Evolutionary conservation across 305 asterid species (phyloP).

Genomic region (Rubia tinctorum): DNA sequence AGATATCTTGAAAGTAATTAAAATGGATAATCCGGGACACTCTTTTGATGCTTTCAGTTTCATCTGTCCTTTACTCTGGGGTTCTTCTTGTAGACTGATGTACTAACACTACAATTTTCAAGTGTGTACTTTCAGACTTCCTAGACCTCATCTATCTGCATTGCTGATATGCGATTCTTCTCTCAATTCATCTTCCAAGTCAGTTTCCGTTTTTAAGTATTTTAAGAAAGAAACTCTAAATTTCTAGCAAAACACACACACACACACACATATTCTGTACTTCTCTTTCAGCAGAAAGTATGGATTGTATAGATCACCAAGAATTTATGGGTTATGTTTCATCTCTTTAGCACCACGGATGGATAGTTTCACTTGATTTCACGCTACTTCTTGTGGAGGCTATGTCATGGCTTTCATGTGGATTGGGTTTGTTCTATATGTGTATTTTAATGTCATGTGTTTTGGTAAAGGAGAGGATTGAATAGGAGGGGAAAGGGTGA

Average conservation of each 20-base stretch:
- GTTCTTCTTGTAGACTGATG: neutral
- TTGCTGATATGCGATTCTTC: neutral
- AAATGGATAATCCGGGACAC: neutral
- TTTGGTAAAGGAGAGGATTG: neutral
- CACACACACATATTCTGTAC: neutral
- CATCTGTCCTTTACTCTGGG: neutral
- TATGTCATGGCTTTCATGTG: neutral
- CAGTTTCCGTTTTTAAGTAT: neutral
- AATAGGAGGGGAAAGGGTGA: neutral
- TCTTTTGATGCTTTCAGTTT: neutral
- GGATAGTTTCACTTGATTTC: neutral
- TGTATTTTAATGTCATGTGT: neutral
- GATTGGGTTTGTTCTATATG: neutral
- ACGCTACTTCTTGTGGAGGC: neutral
- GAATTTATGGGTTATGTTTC: neutral
- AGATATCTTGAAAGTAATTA: neutral
- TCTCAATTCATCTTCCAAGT: neutral
- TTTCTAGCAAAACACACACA: neutral
- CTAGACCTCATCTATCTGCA: neutral
- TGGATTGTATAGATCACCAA: neutral
- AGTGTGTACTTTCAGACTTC: neutral
- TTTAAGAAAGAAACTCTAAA: neutral
- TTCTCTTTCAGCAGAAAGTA: neutral
- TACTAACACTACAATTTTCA: neutral
- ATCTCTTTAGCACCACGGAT: neutral